These are phyloP conservation scores for Gynostemma pentaphyllum DNA, from an alignment of 306 rosid species.

Conservation along the genomic window DNA sequence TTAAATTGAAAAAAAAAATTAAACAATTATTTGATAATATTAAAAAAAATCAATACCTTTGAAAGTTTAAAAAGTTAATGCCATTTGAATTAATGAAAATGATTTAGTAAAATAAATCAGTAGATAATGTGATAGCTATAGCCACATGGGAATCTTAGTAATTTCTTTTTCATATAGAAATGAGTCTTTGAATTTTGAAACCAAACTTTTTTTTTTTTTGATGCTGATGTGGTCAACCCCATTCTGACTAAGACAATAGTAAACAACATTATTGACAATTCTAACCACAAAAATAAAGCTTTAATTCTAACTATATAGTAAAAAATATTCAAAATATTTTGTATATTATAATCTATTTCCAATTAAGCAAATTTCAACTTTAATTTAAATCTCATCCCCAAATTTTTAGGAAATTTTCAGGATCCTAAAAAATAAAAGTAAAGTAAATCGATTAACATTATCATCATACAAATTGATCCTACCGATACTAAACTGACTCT, in stretches of 20 bases:
- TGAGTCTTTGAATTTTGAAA: background rate
- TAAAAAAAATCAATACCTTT: too few relatives aligned
- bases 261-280: background rate
- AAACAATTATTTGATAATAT: too few relatives aligned
- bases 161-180: background rate
- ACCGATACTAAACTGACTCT: too few relatives aligned
- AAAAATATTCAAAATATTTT: background rate
- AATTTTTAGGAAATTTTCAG: too few relatives aligned
- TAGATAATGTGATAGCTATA: background rate
- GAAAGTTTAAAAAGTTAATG: too few relatives aligned
- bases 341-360: background rate
- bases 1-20: too few relatives aligned
- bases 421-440: too few relatives aligned
- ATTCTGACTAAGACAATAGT: too few relatives aligned
- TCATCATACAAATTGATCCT: too few relatives aligned
- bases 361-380: too few relatives aligned
- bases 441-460: too few relatives aligned
- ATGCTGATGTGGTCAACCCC: background rate
- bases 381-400: too few relatives aligned
- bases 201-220: background rate
- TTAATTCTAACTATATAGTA: background rate
- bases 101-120: background rate
- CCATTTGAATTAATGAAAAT: background rate
- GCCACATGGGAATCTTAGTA: background rate
- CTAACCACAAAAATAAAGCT: background rate